Conservation (phyloP, 2,329 filamentous ascomycete species). For the Aspergillus sp. region DNA sequence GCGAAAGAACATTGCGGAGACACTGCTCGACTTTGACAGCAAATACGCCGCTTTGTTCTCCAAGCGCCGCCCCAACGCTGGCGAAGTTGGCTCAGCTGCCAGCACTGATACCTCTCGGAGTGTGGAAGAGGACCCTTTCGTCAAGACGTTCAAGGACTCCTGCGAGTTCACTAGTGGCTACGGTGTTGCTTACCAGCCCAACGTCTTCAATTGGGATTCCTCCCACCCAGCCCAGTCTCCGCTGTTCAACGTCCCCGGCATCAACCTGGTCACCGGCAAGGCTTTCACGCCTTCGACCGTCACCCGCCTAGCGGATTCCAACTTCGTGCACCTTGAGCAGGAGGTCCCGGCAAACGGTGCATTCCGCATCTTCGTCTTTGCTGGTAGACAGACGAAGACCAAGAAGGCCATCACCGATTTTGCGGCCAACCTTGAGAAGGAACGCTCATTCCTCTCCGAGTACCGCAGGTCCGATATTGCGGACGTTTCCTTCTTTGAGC, state of each 20-base stretch:
- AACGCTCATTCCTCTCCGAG: constrained; percentile 69
- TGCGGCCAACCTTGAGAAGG: constrained; percentile 61
- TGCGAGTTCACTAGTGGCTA: constrained; percentile 94
- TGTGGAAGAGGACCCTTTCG: constrained; percentile 66
- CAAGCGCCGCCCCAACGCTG: constrained; percentile 68
- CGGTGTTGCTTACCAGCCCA: constrained; percentile 80
- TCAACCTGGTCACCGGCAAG: constrained; percentile 69
- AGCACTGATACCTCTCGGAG: constrained; percentile 27
- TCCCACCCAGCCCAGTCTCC: constrained; percentile 69
- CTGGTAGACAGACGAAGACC: constrained; percentile 63
- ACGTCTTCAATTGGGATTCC: constrained; percentile 79
- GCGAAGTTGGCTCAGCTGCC: constrained; percentile 69
- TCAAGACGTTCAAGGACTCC: constrained; percentile 84
- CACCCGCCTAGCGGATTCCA: constrained; percentile 83
- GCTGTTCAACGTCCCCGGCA: constrained; percentile 65
- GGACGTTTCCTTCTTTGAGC: constrained; percentile 71
- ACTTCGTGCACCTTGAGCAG: constrained; percentile 86
- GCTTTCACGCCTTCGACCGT: constrained; percentile 77
- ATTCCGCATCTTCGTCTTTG: constrained; percentile 84
- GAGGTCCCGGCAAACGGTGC: constrained; percentile 85
- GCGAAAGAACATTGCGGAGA: constrained; percentile 80
- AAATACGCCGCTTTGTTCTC: constrained; percentile 90
- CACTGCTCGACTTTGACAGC: constrained; percentile 80
- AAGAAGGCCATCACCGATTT: constrained; percentile 69
- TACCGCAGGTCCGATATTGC: constrained; percentile 64